Evolutionary conservation across 1,139 yeast genomes (phyloP).

Genomic region (Magnusiomyces suaveolens): DNA sequence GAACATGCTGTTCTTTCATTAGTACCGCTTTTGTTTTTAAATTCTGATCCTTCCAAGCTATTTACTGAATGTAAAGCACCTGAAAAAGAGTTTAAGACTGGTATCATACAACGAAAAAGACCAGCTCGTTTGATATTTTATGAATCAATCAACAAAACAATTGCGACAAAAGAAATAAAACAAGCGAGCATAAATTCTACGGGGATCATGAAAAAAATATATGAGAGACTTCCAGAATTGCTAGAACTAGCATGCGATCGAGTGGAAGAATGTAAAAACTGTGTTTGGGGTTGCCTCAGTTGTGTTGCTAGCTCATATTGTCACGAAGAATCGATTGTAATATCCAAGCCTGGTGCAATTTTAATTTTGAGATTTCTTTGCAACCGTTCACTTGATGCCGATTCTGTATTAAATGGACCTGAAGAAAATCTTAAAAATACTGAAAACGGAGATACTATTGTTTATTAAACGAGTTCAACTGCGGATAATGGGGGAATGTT

Average conservation of each 20-base stretch:
- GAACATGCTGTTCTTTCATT: conserved; percentile 70
- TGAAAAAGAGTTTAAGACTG: conserved; percentile 76
- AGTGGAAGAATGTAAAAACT: conserved; percentile 50
- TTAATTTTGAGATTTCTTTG: conserved; percentile 49
- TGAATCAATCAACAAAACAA: conserved; percentile 39
- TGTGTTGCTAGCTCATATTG: conserved; percentile 70
- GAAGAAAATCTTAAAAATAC: conserved; percentile 44
- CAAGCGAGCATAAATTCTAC: neutral
- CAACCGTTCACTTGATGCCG: conserved; percentile 38
- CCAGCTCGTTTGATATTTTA: conserved; percentile 81
- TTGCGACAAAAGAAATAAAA: conserved; percentile 35
- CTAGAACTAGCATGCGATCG: conserved; percentile 50
- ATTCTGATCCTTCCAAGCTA: conserved; percentile 62
- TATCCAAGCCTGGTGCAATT: conserved; percentile 82
- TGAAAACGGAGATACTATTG: neutral
- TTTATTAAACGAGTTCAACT: too few species aligned
- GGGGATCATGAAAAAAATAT: conserved; percentile 63
- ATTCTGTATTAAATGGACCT: conserved; percentile 63
- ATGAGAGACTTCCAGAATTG: conserved; percentile 62
- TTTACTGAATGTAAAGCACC: conserved; percentile 95
- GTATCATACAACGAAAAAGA: conserved; percentile 57
- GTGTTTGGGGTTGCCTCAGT: conserved; percentile 82
- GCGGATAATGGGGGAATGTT: too few species aligned
- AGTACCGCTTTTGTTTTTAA: conserved; percentile 28
- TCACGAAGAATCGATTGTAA: conserved; percentile 67